Evolutionary conservation across 73 alveolate genomes (phyloP), one percentile per base, ranked within the genome.

Genomic region (Tetrahymena elliotti): DNA sequence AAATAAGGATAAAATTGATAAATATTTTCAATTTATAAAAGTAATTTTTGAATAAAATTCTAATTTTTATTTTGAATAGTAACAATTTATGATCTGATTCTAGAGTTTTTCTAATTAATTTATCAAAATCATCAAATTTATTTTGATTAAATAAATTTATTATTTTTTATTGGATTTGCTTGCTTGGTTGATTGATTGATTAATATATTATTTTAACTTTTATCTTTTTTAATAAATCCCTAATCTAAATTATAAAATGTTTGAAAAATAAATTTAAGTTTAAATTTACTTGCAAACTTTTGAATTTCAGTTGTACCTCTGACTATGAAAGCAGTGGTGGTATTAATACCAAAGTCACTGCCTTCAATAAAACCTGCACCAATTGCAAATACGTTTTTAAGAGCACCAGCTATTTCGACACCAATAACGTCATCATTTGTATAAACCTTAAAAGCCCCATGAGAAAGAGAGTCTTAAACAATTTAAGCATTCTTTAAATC

Each of bases 351-450:
- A 93, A 84, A 96, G 33, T 97, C 98, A 38, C 96, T 95, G 83
- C 98, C 98, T 82, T 96, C 98, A 27, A 95, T 47, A 93, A 96
- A 96, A 35, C 98, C 98, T 53, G 97, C 93, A 27, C 97, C 98
- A 24, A 96, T 96, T 38, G 98, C 98, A 84, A 96, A 36, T 33
- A 96, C 93, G 95, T 96, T 96, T 82, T 95, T 96, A 39, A 96
- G 93, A 4, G 98, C 98, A 35, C 98, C 98, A 27, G 97, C 96
- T 82, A 96, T 93, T 84, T 96, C 98, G 35, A 96, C 98, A 83
- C 98, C 98, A 93, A 96, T 94, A 18, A 96, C 98, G 83, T 96
- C 98, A 35, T 93, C 41, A 38, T 96, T 94, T 34, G 98, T 93
- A 84, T 94, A 96, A 18, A 96, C 97, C n/a, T 97, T 96, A 93